A percentile compares a stretch with the other conserved stretches of the same genome.
Evolutionary conservation across 805 yeast species (phyloP).

Genomic region (Cephaloascus fragrans): DNA sequence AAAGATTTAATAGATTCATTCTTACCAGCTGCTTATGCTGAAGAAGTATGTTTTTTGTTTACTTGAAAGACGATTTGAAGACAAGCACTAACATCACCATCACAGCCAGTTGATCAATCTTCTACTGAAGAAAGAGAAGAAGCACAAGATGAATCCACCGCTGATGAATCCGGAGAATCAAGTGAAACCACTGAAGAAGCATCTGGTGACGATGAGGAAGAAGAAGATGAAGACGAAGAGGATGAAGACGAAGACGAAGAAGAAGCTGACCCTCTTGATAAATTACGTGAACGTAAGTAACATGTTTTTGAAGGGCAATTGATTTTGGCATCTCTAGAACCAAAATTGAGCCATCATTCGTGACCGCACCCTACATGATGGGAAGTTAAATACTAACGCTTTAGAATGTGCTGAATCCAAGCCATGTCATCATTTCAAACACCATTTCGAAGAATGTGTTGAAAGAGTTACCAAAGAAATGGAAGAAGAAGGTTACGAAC

Average conservation of each 20-base stretch:
- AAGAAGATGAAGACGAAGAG: constrained; percentile 2
- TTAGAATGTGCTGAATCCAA: constrained; percentile 56
- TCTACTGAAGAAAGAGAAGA: not conserved
- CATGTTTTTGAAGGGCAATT: no score
- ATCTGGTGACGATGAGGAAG: constrained; percentile 6
- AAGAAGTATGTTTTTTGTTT: constrained; percentile 30
- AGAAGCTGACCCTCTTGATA: constrained; percentile 9
- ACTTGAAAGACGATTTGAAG: no score
- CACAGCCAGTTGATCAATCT: not conserved
- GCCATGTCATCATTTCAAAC: constrained; percentile 63
- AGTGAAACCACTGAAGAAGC: constrained; percentile 5
- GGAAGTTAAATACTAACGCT: no score
- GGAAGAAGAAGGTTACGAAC: constrained; percentile 79
- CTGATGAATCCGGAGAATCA: not conserved
- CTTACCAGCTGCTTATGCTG: constrained; percentile 81
- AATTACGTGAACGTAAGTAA: constrained; percentile 4
- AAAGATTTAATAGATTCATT: constrained; percentile 74
- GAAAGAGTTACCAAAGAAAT: constrained; percentile 87
- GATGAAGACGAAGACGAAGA: constrained; percentile 6
- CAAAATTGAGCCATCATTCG: no score
- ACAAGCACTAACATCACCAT: not conserved
- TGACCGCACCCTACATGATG: no score
- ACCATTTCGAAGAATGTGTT: constrained; percentile 89
- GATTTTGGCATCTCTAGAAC: no score
- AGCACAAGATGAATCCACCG: not conserved